A percentile compares a stretch with the other conserved stretches of the same genome.
Conservation (phyloP, 2,329 filamentous ascomycete genomes). For the Colletotrichum chrysophilum region DNA sequence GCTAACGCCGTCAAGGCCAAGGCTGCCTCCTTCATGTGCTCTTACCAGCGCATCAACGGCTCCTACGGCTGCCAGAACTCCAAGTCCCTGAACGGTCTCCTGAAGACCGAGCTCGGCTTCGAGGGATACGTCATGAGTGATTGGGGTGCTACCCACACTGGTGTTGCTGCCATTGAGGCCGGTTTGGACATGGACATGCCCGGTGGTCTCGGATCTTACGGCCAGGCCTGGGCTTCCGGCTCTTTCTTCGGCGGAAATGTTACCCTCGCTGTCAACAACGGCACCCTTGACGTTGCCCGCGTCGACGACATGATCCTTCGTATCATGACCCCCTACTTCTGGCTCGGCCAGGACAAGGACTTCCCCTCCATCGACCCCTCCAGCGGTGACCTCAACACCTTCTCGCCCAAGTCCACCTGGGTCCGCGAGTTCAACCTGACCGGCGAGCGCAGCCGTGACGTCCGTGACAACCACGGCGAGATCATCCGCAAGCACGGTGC, state of each 20-base stretch:
- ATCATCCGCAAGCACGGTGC: slow-evolving; percentile 60
- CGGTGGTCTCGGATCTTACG: slow-evolving; percentile 40
- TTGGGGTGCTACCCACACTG: slow-evolving; percentile 44
- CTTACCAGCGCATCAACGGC: slow-evolving; percentile 51
- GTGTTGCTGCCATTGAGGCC: slow-evolving; percentile 45
- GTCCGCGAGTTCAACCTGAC: slow-evolving; percentile 45
- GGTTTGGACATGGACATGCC: slow-evolving; percentile 61
- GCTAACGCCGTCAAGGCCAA: slow-evolving; percentile 36
- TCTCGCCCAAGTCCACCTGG: slow-evolving; percentile 54
- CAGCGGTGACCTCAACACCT: slow-evolving; percentile 51
- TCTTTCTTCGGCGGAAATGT: slow-evolving; percentile 52
- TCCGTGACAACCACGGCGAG: slow-evolving; percentile 59
- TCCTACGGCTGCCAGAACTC: slow-evolving; percentile 56
- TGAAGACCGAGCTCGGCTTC: slow-evolving; percentile 57
- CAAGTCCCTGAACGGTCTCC: slow-evolving; percentile 50
- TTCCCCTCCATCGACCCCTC: slow-evolving; percentile 51
- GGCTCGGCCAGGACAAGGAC: slow-evolving; percentile 51
- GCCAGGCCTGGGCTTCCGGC: slow-evolving; percentile 31
- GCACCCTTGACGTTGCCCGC: slow-evolving; percentile 43
- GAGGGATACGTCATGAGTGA: slow-evolving; percentile 50
- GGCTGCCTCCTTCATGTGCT: slow-evolving; percentile 46
- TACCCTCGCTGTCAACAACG: slow-evolving; percentile 51
- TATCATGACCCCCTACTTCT: slow-evolving; percentile 60
- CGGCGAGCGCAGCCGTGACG: slow-evolving; percentile 56
- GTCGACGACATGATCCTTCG: slow-evolving; percentile 54